Conservation (phyloP, 768 basidiomycete genomes). For the Agaricus sinodeliciosus region DNA sequence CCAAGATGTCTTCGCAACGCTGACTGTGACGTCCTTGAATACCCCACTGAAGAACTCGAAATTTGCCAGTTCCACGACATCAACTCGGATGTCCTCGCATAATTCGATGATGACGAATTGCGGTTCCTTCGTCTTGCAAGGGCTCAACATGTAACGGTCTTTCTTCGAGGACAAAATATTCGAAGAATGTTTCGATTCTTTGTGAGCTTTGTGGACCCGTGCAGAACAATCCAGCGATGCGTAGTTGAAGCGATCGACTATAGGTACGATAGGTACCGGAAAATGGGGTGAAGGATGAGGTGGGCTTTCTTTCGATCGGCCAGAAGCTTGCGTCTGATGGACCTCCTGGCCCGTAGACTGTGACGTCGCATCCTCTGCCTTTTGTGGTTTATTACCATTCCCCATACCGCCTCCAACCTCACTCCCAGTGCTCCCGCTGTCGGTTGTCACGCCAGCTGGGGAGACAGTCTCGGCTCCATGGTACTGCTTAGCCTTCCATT, state of each 20-base stretch:
- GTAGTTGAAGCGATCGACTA: constrained; percentile 91
- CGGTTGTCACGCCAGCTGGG: constrained; percentile 16
- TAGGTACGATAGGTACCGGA: constrained; percentile 65
- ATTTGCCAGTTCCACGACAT: constrained; percentile 93
- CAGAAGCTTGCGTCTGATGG: constrained; percentile 16
- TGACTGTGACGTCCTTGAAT: constrained; percentile 86
- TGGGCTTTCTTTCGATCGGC: constrained; percentile 20
- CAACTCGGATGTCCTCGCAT: constrained; percentile 95
- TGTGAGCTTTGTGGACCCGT: constrained; percentile 80
- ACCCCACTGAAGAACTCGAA: constrained; percentile 98
- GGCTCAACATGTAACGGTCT: constrained; percentile 95
- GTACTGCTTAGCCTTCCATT: constrained; percentile 74
- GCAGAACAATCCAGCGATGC: constrained; percentile 92
- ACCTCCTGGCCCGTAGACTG: constrained; percentile 8
- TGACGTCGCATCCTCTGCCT: constrained; percentile 1
- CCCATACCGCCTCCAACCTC: constrained; percentile 6
- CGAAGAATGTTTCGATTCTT: constrained; percentile 72
- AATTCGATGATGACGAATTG: constrained; percentile 92
- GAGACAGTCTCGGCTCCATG: constrained; percentile 27
- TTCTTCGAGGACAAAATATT: constrained; percentile 84
- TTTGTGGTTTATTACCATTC: constrained; percentile 10
- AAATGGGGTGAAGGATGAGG: constrained; percentile 48
- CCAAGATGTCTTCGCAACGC: constrained; percentile 76
- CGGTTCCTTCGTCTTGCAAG: constrained; percentile 57
- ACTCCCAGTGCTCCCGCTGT: neutral